Base-by-base conservation (phyloP, 2,329 filamentous ascomycete genomes). In the Colletotrichum scovillei region DNA sequence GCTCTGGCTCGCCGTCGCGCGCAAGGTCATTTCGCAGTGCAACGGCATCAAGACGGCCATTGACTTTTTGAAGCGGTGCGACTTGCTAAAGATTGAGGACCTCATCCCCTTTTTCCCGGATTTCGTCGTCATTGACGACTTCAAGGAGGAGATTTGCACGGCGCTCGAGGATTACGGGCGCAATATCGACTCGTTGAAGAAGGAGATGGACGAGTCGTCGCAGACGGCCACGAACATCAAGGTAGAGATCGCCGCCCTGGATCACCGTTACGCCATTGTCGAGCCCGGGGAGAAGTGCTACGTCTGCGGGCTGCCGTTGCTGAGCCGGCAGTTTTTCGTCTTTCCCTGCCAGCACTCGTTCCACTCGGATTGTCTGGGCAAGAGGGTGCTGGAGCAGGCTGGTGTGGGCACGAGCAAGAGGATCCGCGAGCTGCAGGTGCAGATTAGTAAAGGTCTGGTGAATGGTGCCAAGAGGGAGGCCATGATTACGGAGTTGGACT, bases 321-420 rank as follows among this genome's bases (percentile, higher is more conserved):
- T 99, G 19, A 95, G 94, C 79, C 86, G 95, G 67, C 95, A 98
- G 78, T 99, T 99, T 84, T 99, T 98, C 78, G 97, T 99, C 22
- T 99, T 99, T 77, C 97, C 97, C 0, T 99, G 97, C 82, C 97
- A 99, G 85, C 97, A 99, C 83, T 94, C 95, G 4, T 99, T 99
- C 80, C 97, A 99, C 82, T 96, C 94, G 55, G 97, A 99, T 81
- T 99, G 97, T 81, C 84, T 99, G 62, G 96, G 95, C 0, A 92
- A 91, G 78, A 93, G 93, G 79, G 95, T 98, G 0, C 88, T 98
- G 66, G 94, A 96, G 81, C 92, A 95, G 76, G 92, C 93, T 1
- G 94, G 95, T 0, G 86, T 92, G 64, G 92, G 91, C 22, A 94
- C 93, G 83, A 91, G 92, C 19, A 92, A 92, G 81, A 88, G 94